Evolutionary conservation across 495 filamentous ascomycete species (phyloP).

Genomic region (Amorphotheca resinae): DNA sequence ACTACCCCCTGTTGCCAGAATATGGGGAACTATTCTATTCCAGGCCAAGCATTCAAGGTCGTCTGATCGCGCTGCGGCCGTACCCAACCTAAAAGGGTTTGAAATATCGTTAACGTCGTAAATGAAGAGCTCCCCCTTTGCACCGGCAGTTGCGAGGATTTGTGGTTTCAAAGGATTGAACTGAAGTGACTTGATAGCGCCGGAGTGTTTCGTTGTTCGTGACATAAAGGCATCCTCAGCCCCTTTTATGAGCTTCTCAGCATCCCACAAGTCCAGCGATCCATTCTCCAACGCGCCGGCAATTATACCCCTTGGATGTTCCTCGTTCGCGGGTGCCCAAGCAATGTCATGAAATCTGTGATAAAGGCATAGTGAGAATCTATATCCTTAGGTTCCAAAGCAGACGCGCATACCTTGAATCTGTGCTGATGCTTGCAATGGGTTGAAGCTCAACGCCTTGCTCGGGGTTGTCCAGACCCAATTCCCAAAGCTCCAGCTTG

Average conservation of each 20-base stretch:
- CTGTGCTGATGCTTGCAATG: slow-evolving; percentile 67
- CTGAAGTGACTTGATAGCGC: slow-evolving; percentile 87
- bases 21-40: slow-evolving; percentile 97
- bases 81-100: slow-evolving; percentile 81
- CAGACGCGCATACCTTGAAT: slow-evolving; percentile 59
- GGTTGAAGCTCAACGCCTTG: slow-evolving; percentile 76
- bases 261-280: slow-evolving; percentile 91
- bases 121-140: slow-evolving; percentile 93
- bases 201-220: slow-evolving; percentile 82
- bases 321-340: slow-evolving; percentile 71
- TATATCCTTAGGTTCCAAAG: not conserved
- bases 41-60: slow-evolving; percentile 93
- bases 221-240: slow-evolving; percentile 68
- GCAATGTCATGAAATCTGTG: slow-evolving; percentile 91
- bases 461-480: slow-evolving; percentile 61
- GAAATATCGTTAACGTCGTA: slow-evolving; percentile 83
- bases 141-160: slow-evolving; percentile 81
- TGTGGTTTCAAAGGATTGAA: slow-evolving; percentile 94
- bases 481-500: slow-evolving; percentile 92
- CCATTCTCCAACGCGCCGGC: slow-evolving; percentile 95
- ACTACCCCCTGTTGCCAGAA: slow-evolving; percentile 85
- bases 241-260: slow-evolving; percentile 64
- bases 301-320: slow-evolving; percentile 71
- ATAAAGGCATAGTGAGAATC: slow-evolving; percentile 6
- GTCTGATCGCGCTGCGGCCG: slow-evolving; percentile 73